Conservation (phyloP, 768 basidiomycete species). For the Russula sp. region DNA sequence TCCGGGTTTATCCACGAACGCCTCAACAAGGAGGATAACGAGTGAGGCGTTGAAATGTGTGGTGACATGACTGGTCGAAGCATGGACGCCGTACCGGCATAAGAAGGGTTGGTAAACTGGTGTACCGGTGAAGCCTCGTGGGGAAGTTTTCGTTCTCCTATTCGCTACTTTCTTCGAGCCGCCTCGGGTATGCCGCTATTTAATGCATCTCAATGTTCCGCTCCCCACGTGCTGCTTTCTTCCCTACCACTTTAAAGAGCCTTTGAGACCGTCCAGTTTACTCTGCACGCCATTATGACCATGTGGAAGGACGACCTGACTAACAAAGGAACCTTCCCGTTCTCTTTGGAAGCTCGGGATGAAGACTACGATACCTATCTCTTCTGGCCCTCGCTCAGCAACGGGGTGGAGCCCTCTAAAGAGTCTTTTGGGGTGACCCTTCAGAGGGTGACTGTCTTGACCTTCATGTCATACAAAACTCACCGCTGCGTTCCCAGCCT, state of each 20-base stretch:
- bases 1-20: background rate
- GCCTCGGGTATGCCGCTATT: slow-evolving; percentile 2
- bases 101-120: background rate
- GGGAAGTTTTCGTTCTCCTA: background rate
- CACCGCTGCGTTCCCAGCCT: background rate
- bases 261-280: background rate
- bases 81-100: background rate
- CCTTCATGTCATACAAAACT: background rate
- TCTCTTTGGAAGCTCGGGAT: slow-evolving; percentile 6
- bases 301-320: background rate
- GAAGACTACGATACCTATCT: slow-evolving; percentile 20
- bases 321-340: background rate
- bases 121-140: background rate
- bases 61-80: background rate
- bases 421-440: background rate
- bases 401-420: background rate
- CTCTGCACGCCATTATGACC: background rate
- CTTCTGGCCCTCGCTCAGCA: slow-evolving; percentile 18
- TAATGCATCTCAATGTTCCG: background rate
- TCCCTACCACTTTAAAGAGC: background rate
- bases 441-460: background rate
- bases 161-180: slow-evolving; percentile 1
- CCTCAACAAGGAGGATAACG: background rate
- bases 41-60: background rate
- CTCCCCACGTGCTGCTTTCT: background rate